Percentiles rank a stretch among this genome's conserved stretches.
Conservation (phyloP, 192 early-diverging fungal species). For the Coemansia sp. region DNA sequence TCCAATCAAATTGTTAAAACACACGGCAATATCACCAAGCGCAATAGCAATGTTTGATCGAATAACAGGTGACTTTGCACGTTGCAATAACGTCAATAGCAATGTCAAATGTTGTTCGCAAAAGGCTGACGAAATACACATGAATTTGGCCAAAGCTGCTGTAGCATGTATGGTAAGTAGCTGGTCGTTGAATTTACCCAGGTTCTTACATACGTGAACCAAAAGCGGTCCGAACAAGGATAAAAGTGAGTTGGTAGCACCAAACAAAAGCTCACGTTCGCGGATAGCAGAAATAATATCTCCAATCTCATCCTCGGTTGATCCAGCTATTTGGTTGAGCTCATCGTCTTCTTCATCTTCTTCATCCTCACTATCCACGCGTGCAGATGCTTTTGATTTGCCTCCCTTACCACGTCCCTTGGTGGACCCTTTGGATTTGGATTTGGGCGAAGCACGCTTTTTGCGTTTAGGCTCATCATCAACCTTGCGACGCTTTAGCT, state of each 20-base stretch:
- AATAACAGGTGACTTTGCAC: slow-evolving; percentile 77
- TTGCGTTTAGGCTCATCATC: slow-evolving; percentile 42
- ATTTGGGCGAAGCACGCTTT: slow-evolving; percentile 26
- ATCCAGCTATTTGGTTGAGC: slow-evolving; percentile 88
- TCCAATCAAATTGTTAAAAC: slow-evolving; percentile 95
- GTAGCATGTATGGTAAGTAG: slow-evolving; percentile 86
- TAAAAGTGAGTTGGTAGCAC: slow-evolving; percentile 67
- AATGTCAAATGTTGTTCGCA: slow-evolving; percentile 91
- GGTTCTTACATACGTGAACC: slow-evolving; percentile 74
- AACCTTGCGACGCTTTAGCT: slow-evolving; percentile 79
- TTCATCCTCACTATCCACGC: slow-evolving; percentile 22
- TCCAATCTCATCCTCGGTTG: slow-evolving; percentile 93
- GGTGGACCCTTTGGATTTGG: slow-evolving; percentile 6
- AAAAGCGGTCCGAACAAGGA: slow-evolving; percentile 78
- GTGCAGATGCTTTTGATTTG: slow-evolving; percentile 9
- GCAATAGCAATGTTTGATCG: slow-evolving; percentile 95
- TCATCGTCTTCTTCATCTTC: slow-evolving; percentile 67
- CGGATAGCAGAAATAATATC: slow-evolving; percentile 83
- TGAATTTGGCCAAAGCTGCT: slow-evolving; percentile 89
- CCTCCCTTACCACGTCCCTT: slow-evolving; percentile 23
- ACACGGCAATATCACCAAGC: slow-evolving; percentile 97
- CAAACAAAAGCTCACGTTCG: slow-evolving; percentile 88
- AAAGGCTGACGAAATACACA: slow-evolving; percentile 94
- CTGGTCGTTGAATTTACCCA: slow-evolving; percentile 75
- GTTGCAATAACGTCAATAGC: slow-evolving; percentile 85